These are phyloP conservation scores for Linum tenue DNA, from an alignment of 345 rosid species.

Conservation along the genomic window DNA sequence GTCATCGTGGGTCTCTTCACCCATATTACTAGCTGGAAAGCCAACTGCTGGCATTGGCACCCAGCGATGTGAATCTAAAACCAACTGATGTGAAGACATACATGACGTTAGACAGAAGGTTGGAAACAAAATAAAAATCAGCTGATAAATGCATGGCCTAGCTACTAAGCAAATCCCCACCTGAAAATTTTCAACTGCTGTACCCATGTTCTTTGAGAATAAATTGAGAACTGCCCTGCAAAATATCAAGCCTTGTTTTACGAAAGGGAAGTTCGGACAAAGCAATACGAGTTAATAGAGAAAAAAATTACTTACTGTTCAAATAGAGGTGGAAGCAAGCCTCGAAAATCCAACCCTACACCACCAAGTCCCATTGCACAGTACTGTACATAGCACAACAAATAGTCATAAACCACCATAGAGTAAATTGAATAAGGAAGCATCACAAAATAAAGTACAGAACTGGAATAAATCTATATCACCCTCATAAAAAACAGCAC, in stretches of 20 bases:
- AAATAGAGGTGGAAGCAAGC: slow-evolving; percentile 87
- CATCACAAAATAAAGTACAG: slow-evolving; percentile 2
- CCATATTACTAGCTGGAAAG: slow-evolving; percentile 47
- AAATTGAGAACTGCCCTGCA: slow-evolving; percentile 84
- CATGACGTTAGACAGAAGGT: slow-evolving; percentile 14
- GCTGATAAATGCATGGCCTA: background rate
- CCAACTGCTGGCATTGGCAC: slow-evolving; percentile 90
- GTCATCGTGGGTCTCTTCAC: slow-evolving; percentile 72
- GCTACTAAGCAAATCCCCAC: slow-evolving; percentile 20
- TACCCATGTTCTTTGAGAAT: slow-evolving; percentile 76
- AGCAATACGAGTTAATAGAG: background rate
- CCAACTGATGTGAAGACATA: slow-evolving; percentile 51
- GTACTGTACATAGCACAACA: slow-evolving; percentile 39
- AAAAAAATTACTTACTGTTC: slow-evolving; percentile 53
- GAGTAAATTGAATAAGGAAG: background rate
- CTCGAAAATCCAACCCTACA: slow-evolving; percentile 94
- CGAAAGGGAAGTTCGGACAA: background rate
- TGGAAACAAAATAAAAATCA: background rate
- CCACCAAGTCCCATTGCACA: slow-evolving; percentile 96
- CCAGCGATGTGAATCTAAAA: slow-evolving; percentile 96
- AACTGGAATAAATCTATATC: slow-evolving; percentile 1
- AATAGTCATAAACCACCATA: slow-evolving; percentile 8
- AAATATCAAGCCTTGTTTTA: slow-evolving; percentile 14
- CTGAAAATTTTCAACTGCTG: slow-evolving; percentile 88
- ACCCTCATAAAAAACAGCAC: background rate